Conservation (phyloP, 2,329 filamentous ascomycete species). For the Fusarium poae region DNA sequence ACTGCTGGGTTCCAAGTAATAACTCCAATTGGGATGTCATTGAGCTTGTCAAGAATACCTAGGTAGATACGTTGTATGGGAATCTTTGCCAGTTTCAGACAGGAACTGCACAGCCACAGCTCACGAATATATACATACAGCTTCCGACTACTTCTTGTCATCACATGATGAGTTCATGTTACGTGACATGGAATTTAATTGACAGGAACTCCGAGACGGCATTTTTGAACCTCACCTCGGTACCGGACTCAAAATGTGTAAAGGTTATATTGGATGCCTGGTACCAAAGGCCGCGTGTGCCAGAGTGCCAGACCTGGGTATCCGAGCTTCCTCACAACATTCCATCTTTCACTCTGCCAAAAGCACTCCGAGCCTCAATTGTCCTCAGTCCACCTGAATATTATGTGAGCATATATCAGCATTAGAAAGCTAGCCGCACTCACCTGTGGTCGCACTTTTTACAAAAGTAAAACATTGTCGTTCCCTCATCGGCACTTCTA, state of each 20-base stretch:
- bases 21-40: background rate
- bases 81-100: background rate
- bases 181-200: background rate
- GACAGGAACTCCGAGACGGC: background rate
- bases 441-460: background rate
- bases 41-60: background rate
- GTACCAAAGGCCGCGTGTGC: background rate
- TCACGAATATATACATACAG: background rate
- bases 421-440: background rate
- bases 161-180: background rate
- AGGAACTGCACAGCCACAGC: background rate
- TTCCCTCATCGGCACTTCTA: background rate
- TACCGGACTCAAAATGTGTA: background rate
- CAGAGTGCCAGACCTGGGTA: background rate
- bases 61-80: too few species aligned
- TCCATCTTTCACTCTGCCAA: background rate
- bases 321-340: background rate
- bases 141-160: background rate
- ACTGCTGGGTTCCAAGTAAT: background rate
- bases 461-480: background rate
- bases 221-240: background rate
- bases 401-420: background rate
- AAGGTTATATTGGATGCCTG: background rate
- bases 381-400: background rate
- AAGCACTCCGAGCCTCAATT: background rate